These are phyloP conservation scores for Glycine latifolia DNA, from an alignment of 306 rosid species.

Conservation along the genomic window DNA sequence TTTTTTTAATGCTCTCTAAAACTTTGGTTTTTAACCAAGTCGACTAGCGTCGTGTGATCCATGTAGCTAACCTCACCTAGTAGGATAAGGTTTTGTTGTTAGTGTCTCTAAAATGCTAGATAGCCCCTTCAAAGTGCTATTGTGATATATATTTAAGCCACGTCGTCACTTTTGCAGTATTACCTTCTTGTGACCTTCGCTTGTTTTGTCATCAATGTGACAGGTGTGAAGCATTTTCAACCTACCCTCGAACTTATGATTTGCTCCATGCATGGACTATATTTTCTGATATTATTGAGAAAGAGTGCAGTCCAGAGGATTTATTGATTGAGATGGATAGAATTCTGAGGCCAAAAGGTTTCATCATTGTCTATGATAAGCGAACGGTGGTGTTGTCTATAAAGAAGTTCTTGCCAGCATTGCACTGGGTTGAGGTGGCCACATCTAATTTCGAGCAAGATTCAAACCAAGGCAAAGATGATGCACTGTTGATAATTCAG, in stretches of 20 bases:
- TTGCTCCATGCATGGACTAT: constrained; percentile 85
- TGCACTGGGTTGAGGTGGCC: constrained; percentile 89
- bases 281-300: constrained; percentile 80
- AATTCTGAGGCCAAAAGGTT: constrained; percentile 85
- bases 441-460: constrained; percentile 45
- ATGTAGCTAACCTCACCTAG: not conserved
- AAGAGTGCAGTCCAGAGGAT: constrained; percentile 82
- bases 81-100: not conserved
- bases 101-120: constrained; percentile 24
- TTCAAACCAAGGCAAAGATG: constrained; percentile 56
- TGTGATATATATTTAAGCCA: constrained; percentile 2
- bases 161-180: not conserved
- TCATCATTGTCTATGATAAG: constrained; percentile 75
- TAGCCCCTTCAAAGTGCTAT: not conserved
- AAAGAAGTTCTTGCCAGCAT: constrained; percentile 69
- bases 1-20: not conserved
- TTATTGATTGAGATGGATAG: constrained; percentile 93
- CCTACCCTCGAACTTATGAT: constrained; percentile 93
- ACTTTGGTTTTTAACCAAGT: not conserved
- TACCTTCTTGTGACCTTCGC: constrained; percentile 23
- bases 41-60: not conserved
- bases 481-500: constrained; percentile 69
- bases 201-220: constrained; percentile 41
- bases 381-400: constrained; percentile 64
- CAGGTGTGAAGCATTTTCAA: constrained; percentile 94